These are phyloP conservation scores for Aureoboletus auriporus DNA, from an alignment of 768 basidiomycete genomes.

Conservation along the genomic window DNA sequence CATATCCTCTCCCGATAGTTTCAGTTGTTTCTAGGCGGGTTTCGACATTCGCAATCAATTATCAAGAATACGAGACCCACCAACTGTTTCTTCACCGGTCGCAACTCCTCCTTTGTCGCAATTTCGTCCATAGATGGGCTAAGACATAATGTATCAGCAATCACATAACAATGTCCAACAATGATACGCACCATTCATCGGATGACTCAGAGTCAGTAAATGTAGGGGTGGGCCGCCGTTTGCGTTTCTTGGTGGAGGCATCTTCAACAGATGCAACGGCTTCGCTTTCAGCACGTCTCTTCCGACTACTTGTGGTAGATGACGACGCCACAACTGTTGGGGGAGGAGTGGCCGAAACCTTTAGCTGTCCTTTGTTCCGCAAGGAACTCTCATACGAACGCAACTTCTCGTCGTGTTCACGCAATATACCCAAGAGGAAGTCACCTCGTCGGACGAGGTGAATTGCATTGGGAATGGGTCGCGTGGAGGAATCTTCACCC, in stretches of 20 bases:
- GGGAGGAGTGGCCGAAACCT: conserved; percentile 72
- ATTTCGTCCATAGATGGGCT: conserved; percentile 96
- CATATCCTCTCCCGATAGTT: conserved; percentile 89
- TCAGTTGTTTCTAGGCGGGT: conserved; percentile 81
- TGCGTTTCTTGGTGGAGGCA: conserved; percentile 63
- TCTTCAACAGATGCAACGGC: conserved; percentile 80
- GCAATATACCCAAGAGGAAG: conserved; percentile 79
- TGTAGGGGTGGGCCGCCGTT: conserved; percentile 92
- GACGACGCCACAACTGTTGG: conserved; percentile 67
- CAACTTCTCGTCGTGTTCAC: conserved; percentile 88
- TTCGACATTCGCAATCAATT: conserved; percentile 1
- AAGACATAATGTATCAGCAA: conserved; percentile 3
- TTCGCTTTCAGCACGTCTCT: conserved; percentile 82
- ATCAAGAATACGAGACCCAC: conserved; percentile 40
- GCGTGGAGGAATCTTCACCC: conserved; percentile 75
- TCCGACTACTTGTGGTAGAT: conserved; percentile 54
- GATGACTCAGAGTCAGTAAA: conserved; percentile 94
- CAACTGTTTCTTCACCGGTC: conserved; percentile 95
- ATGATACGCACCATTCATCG: conserved; percentile 75
- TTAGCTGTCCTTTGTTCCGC: conserved; percentile 64
- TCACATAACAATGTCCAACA: background rate
- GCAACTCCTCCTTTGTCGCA: conserved; percentile 88
- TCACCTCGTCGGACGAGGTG: conserved; percentile 97
- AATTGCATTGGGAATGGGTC: conserved; percentile 95
- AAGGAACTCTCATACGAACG: conserved; percentile 83